A percentile compares a stretch with the other conserved stretches of the same genome.
Conservation (phyloP, 2,329 filamentous ascomycete species). For the Onygenales sp. region DNA sequence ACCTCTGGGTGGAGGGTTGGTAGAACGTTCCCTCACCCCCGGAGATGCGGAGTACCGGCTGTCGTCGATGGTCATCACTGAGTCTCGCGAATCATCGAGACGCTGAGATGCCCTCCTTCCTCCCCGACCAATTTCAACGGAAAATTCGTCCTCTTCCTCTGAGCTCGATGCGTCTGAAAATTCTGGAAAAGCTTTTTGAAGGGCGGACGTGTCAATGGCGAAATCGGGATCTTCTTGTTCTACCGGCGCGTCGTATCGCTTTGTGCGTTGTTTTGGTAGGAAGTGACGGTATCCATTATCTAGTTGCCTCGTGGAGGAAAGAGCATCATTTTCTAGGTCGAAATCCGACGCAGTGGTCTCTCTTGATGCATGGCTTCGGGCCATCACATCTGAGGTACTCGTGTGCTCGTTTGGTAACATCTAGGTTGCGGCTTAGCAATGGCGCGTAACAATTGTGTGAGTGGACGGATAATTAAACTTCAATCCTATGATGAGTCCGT, state of each 20-base stretch:
- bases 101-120: constrained; percentile 26
- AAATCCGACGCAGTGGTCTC: constrained; percentile 25
- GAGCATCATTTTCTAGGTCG: constrained; percentile 33
- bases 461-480: background rate
- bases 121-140: constrained; percentile 50
- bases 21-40: constrained; percentile 18
- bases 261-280: constrained; percentile 15
- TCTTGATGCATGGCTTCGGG: constrained; percentile 11
- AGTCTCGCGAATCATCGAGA: constrained; percentile 42
- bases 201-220: constrained; percentile 37
- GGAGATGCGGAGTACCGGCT: constrained; percentile 33
- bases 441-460: background rate
- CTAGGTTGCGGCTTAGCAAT: background rate
- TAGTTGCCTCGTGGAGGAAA: constrained; percentile 29
- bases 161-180: constrained; percentile 36
- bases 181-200: constrained; percentile 39
- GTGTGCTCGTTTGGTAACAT: constrained; percentile 7
- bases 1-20: constrained; percentile 25
- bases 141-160: constrained; percentile 39
- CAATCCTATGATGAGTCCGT: background rate
- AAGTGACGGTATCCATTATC: constrained; percentile 20
- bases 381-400: constrained; percentile 18
- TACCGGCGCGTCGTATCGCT: constrained; percentile 5
- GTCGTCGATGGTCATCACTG: constrained; percentile 40
- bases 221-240: constrained; percentile 29